Evolutionary conservation across 345 rosid species (phyloP).

Genomic region (Populus davidiana): DNA sequence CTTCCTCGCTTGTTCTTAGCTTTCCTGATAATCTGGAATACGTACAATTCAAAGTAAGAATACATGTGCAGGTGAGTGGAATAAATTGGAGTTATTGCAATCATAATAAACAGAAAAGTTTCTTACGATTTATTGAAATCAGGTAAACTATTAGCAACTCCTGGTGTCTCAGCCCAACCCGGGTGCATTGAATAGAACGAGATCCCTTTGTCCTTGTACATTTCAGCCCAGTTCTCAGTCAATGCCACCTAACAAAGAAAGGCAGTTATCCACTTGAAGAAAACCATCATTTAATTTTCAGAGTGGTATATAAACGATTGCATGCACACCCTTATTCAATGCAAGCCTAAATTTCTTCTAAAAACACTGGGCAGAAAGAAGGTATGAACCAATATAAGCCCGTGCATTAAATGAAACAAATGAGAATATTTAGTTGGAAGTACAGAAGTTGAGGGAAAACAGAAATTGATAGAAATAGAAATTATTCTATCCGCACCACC

Average conservation of each 20-base stretch:
- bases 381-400: no score
- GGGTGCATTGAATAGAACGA: constrained; percentile 94
- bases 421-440: no score
- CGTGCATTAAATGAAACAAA: no score
- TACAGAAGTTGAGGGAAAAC: no score
- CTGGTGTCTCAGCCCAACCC: constrained; percentile 93
- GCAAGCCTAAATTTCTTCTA: no score
- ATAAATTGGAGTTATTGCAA: neutral
- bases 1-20: constrained; percentile 76
- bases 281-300: no score
- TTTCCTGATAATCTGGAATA: constrained; percentile 63
- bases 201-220: constrained; percentile 62
- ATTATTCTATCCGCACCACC: no score
- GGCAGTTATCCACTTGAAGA: neutral
- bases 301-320: no score
- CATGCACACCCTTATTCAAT: no score
- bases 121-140: constrained; percentile 50
- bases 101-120: neutral
- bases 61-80: neutral
- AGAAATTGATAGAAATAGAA: no score
- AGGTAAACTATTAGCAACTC: constrained; percentile 70
- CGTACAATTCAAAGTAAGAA: neutral
- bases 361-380: no score
- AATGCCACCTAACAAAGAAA: constrained; percentile 55
- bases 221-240: constrained; percentile 77